A percentile compares a stretch with the other conserved stretches of the same genome.
These are phyloP conservation scores for Ophiosphaerella korrae DNA, from an alignment of 2,329 filamentous ascomycete species.

Conservation along the genomic window DNA sequence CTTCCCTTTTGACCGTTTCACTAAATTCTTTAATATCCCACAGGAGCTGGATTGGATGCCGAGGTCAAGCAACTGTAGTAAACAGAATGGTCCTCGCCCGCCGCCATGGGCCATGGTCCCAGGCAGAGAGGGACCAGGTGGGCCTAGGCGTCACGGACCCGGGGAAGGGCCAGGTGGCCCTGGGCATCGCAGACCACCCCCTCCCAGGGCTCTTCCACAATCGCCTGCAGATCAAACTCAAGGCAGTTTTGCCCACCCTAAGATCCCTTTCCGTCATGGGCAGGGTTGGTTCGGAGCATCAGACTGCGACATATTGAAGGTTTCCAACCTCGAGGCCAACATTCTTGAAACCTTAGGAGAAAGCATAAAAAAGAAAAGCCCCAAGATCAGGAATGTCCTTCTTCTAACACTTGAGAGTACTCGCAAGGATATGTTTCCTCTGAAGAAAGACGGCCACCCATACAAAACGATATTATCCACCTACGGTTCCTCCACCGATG, in stretches of 20 bases:
- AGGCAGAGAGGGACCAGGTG: slow-evolving; percentile 3
- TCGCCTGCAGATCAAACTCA: neutral
- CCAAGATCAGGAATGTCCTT: slow-evolving; percentile 18
- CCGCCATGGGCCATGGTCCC: slow-evolving; percentile 14
- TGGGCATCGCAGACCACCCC: neutral
- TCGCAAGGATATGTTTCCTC: slow-evolving; percentile 20
- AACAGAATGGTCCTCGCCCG: slow-evolving; percentile 13
- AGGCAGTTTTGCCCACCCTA: neutral
- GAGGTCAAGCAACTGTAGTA: slow-evolving; percentile 7
- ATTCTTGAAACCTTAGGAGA: slow-evolving; percentile 3
- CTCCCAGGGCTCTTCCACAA: neutral
- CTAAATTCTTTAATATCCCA: slow-evolving; percentile 12
- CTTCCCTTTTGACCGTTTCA: slow-evolving; percentile 20
- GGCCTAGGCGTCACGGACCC: neutral
- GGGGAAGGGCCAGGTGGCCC: neutral
- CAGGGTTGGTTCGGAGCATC: slow-evolving; percentile 2
- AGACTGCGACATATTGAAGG: slow-evolving; percentile 14
- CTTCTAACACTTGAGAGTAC: slow-evolving; percentile 22
- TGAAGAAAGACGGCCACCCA: slow-evolving; percentile 17
- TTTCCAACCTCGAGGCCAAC: slow-evolving; percentile 18
- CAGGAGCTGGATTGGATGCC: slow-evolving; percentile 18
- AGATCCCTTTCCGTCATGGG: slow-evolving; percentile 4
- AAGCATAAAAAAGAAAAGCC: slow-evolving; percentile 7
- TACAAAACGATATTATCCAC: slow-evolving; percentile 16
- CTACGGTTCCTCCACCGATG: slow-evolving; percentile 10